Evolutionary conservation across 202 grass and related monocot species (phyloP), one percentile per base, ranked within the genome.

Genomic region (Saccharum hybrid): DNA sequence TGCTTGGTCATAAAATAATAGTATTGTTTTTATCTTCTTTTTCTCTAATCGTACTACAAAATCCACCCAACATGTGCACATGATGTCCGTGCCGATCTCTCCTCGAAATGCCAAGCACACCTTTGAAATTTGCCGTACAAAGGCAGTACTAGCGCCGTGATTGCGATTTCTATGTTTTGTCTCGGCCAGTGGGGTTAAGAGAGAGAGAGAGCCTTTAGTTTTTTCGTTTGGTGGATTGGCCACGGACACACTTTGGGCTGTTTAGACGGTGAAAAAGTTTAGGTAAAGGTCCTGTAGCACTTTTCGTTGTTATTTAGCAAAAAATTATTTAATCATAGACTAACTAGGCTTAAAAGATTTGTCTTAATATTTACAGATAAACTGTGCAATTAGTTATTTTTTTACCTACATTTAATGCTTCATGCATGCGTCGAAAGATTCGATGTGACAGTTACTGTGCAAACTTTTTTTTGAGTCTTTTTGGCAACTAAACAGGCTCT

Each of bases 81-180:
- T 62, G 83, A 74, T 78, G 5, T 5, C 36, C 36, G 42, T 69
- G 78, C 61, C 61, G 74, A 49, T 86, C 79, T 59, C 54, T 59
- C 19, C 54, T 66, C 79, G 68, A 37, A 74, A 79, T 37, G 45
- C 61, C 21, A 45, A 79, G 33, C 78, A 89, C 82, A 19, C 15
- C 57, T 72, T 82, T 82, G 37, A 71, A 61, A 72, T 72, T 10
- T 11, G 66, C 78, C 83, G 74, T 90, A 90, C 77, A 71, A 52
- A 78, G 81, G 75, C 71, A 48, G 52, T 54, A 39, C 81, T 56
- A 4, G 60, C 39, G 28, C 34, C 22, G 59, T 22, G n/a, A 22
- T 84, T 79, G 18, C 12, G 8, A 80, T 26, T 68, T 54, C 38
- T 22, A 66, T 36, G 23, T n/a, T 71, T 83, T 72, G 21, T 71